Evolutionary conservation across 2,329 filamentous ascomycete species (phyloP).

Genomic region (Xylariaceae sp.): DNA sequence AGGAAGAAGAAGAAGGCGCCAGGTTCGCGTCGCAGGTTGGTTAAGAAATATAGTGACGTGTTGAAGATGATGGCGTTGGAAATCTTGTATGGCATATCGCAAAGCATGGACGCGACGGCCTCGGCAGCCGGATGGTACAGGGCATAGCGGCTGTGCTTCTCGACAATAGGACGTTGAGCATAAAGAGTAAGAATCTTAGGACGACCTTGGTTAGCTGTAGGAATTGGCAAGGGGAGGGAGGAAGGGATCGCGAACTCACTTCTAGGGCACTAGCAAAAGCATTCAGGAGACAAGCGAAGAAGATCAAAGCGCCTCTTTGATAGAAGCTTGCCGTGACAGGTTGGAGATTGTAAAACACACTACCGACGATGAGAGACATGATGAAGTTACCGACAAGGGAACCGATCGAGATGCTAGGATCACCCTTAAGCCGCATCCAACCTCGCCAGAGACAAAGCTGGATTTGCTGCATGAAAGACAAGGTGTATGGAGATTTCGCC

Average conservation of each 20-base stretch:
- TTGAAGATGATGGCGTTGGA: slow-evolving; percentile 73
- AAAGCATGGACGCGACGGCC: slow-evolving; percentile 80
- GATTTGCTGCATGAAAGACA: slow-evolving; percentile 72
- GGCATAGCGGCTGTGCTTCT: slow-evolving; percentile 82
- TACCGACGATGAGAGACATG: slow-evolving; percentile 72
- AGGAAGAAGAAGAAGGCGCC: slow-evolving; percentile 82
- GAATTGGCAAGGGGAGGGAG: slow-evolving; percentile 5
- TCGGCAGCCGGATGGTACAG: slow-evolving; percentile 87
- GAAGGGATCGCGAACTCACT: slow-evolving; percentile 35
- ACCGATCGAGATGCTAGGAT: slow-evolving; percentile 67
- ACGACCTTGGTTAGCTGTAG: slow-evolving; percentile 13
- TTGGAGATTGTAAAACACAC: slow-evolving; percentile 73
- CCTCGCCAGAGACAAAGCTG: slow-evolving; percentile 75
- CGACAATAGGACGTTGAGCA: slow-evolving; percentile 82
- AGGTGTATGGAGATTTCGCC: slow-evolving; percentile 70
- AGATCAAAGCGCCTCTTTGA: slow-evolving; percentile 70
- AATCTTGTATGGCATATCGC: slow-evolving; percentile 79
- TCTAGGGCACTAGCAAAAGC: slow-evolving; percentile 76
- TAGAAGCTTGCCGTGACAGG: slow-evolving; percentile 67
- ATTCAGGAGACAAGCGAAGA: slow-evolving; percentile 84
- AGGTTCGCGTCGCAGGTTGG: slow-evolving; percentile 66
- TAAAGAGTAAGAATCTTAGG: slow-evolving; percentile 74
- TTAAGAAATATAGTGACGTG: slow-evolving; percentile 78
- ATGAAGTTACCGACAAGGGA: slow-evolving; percentile 65
- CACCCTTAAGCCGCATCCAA: slow-evolving; percentile 68